Base-by-base conservation (phyloP, 306 rosid genomes). In the Canavalia ensiformis region DNA sequence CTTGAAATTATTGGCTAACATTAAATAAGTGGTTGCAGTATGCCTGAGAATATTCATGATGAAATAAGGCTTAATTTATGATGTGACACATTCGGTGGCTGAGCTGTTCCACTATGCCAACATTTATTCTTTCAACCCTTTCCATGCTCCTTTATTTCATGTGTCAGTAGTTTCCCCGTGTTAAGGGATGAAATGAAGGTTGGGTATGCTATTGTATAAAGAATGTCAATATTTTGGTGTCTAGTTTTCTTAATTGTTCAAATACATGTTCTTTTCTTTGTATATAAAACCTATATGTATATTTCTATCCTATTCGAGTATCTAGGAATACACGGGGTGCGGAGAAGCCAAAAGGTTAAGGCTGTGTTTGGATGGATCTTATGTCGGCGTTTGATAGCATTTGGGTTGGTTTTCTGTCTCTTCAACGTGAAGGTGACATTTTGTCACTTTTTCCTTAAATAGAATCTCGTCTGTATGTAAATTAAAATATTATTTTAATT, bases 1-100 rank as follows among this genome's bases (percentile, higher is more conserved):
- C 55, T 74, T 62, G 81, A 58, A 65, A 65, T 28, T 75, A 67
- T 57, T 79, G 72, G 65, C 18, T 76, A 59, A 70, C 81, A 57
- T 86, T 41, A 31, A 49, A 46, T 44, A 67, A 79, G 79, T 78
- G 62, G 70, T 64, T 59, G 52, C 73, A 79, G 71, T 57, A 74
- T 78, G 89, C 63, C 44, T 56, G 62, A 60, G 73, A 82, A 78
- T 74, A 60, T 68, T 74, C 65, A 81, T 82, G 81, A 82, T 67
- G 70, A 82, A 82, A 75, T 42, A 79, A 74, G 39, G 76, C 74
- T 11, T 55, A 41, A 8, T 55, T 60, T 70, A 51, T 82, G 74
- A 8, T 68, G 52, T 72, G 51, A 57, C 44, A 28, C 76, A 69
- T 25, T 62, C 41, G 37, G 51, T 49, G 75, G 87, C 78, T 57